phyloP scores from a whole-genome alignment of 257 asterid genomes.

The Perilla frutescens region DNA sequence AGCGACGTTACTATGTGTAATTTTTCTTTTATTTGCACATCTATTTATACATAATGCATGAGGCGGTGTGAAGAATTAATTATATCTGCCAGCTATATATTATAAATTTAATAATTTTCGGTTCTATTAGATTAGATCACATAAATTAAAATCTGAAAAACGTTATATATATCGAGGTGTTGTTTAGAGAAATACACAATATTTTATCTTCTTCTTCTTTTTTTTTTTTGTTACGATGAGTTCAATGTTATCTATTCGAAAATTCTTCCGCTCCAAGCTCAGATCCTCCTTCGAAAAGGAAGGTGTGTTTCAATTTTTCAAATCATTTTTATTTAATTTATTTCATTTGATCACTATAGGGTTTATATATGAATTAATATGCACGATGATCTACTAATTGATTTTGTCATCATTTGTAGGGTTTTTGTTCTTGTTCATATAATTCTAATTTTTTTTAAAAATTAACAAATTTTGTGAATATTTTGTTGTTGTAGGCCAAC shows the following conservation, averaged over 20 bases:
- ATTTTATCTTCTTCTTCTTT: not conserved
- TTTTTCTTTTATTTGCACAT: constrained; percentile 5
- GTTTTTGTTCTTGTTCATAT: too few species aligned
- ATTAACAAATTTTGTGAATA: too few species aligned
- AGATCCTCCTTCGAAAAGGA: constrained; percentile 35
- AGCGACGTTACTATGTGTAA: constrained; percentile 40
- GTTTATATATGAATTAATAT: too few species aligned
- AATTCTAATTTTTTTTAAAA: too few species aligned
- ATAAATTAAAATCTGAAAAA: not conserved
- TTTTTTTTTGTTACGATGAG: constrained; percentile 3
- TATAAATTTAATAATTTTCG: not conserved
- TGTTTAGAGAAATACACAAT: too few species aligned
- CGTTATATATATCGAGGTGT: too few species aligned
- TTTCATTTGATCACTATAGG: too few species aligned
- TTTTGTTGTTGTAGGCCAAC: constrained; percentile 42
- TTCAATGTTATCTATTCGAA: constrained; percentile 35
- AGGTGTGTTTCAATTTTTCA: constrained; percentile 33
- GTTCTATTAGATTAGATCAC: not conserved
- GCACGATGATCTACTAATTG: too few species aligned
- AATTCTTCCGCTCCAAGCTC: constrained; percentile 38
- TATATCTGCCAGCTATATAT: constrained; percentile 31
- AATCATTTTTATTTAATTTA: too few species aligned
- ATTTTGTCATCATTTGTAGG: too few species aligned
- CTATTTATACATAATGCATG: constrained; percentile 26
- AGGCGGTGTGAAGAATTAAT: constrained; percentile 31